Base-by-base conservation (phyloP, 352 stramenopile genomes). In the Globisporangium perplexum region DNA sequence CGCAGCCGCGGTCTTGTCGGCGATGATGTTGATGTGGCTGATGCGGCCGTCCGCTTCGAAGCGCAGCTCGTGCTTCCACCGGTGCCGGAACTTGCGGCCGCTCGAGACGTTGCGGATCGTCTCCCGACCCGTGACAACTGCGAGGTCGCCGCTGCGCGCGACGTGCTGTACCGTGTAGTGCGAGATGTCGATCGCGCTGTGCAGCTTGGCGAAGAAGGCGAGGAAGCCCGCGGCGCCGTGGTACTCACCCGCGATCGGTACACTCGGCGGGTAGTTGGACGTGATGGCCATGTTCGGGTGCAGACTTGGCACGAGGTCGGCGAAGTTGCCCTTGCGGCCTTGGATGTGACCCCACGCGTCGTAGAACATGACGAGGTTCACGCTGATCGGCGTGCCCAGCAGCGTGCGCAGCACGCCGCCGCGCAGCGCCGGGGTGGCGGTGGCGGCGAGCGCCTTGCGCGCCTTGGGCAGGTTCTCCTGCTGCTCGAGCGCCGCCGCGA, bases 1-100 rank as follows among this genome's bases (percentile, higher is more conserved):
- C 12, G 83, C 68, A 1, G 83, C 82, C 5, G 83, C 78, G 10
- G 77, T 86, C 54, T 90, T 86, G 62, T 93, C 83, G n/a, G 72
- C 83, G 18, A 92, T 69, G 66, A 93, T 86, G 59, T 92, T 88
- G 62, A 93, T 85, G 56, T 92, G 77, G 45, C 77, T 90, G 50
- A 93, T 83, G 28, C 81, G 77, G 11, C 83, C 83, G 54, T 92
- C 81, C 22, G 72, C 71, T 55, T 86, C 78, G 49, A 93, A 92
- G 5, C 81, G 80, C 28, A 93, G 64, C 55, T 90, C 81, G 57
- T 93, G 83, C 57, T 84, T 88, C 81, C 81, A 93, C 57, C 90
- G 65, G 50, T 93, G 83, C 18, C 81, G 73, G 64, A 91, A 93
- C 45, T 83, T 77, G 33, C 77, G 71, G 39, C 81, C 70, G 62